A percentile compares a stretch with the other conserved stretches of the same genome.
phyloP scores from a whole-genome alignment of 495 filamentous ascomycete species.

The Podospora tetraspora region DNA sequence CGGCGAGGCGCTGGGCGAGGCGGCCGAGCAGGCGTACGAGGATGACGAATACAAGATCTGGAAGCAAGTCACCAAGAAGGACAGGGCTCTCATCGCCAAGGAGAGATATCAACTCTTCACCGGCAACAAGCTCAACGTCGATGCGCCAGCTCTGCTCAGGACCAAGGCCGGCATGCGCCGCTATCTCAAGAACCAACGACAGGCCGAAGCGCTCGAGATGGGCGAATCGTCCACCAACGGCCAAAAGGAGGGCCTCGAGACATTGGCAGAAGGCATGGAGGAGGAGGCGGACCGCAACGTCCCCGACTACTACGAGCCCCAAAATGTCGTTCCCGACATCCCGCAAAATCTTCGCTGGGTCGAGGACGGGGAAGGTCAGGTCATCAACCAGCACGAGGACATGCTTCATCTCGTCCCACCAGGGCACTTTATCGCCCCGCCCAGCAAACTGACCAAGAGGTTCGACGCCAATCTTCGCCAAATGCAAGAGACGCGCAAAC shows the following conservation, averaged over 20 bases:
- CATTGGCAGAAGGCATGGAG: constrained; percentile 87
- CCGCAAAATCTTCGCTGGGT: constrained; percentile 70
- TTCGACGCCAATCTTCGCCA: constrained; percentile 88
- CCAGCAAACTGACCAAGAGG: constrained; percentile 68
- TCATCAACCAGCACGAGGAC: constrained; percentile 79
- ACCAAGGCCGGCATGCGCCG: constrained; percentile 62
- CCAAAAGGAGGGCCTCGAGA: constrained; percentile 52
- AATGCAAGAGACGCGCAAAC: constrained; percentile 94
- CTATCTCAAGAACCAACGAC: constrained; percentile 70
- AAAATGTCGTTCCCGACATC: constrained; percentile 81
- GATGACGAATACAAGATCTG: constrained; percentile 93
- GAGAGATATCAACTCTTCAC: constrained; percentile 78
- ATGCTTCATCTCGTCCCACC: constrained; percentile 66
- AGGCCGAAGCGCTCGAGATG: constrained; percentile 43
- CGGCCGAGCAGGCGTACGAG: constrained; percentile 53
- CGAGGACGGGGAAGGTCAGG: constrained; percentile 78
- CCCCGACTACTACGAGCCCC: constrained; percentile 89
- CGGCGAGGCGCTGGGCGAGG: constrained; percentile 47
- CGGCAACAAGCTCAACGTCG: constrained; percentile 74
- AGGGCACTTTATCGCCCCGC: constrained; percentile 71
- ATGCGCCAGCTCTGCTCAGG: constrained; percentile 80
- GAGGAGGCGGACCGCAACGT: constrained; percentile 71
- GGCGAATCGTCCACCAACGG: constrained; percentile 44
- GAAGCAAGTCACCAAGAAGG: constrained; percentile 98
- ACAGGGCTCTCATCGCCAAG: constrained; percentile 77